Percentiles rank a stretch among this genome's conserved stretches.
phyloP scores from a whole-genome alignment of 148 eudicot species.

The Chenopodium quinoa region DNA sequence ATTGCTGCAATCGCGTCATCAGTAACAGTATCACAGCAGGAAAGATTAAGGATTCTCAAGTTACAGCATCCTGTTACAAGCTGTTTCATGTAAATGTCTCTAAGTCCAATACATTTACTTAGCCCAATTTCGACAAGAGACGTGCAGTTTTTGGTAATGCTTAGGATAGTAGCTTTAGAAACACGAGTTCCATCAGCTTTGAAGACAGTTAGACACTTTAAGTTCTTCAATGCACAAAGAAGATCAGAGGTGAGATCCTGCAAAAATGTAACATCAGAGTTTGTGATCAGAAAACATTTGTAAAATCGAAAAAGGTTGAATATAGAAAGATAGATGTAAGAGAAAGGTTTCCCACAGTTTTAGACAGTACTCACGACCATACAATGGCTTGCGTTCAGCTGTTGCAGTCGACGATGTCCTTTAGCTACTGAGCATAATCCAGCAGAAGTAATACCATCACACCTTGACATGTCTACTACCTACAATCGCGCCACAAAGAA shows the following conservation, averaged over 20 bases:
- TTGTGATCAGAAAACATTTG: background rate
- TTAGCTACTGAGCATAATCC: slow-evolving; percentile 45
- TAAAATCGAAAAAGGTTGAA: background rate
- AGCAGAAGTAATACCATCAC: slow-evolving; percentile 49
- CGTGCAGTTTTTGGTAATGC: slow-evolving; percentile 41
- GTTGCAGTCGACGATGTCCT: slow-evolving; percentile 46
- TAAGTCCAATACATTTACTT: slow-evolving; percentile 69
- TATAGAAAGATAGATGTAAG: background rate
- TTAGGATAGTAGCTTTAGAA: slow-evolving; percentile 37
- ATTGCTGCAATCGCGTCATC: slow-evolving; percentile 60
- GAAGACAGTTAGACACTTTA: slow-evolving; percentile 42
- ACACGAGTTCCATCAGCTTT: slow-evolving; percentile 67
- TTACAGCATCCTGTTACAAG: slow-evolving; percentile 46
- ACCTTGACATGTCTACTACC: slow-evolving; percentile 69
- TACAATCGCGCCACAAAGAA: slow-evolving; percentile 20
- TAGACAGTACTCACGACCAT: slow-evolving; percentile 61
- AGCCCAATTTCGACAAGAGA: slow-evolving; percentile 56
- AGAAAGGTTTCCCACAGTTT: slow-evolving; percentile 32
- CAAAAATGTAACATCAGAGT: background rate
- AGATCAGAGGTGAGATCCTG: slow-evolving; percentile 66
- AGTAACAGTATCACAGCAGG: slow-evolving; percentile 64
- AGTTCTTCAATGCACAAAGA: slow-evolving; percentile 35
- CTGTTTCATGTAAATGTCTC: slow-evolving; percentile 42
- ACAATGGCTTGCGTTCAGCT: slow-evolving; percentile 61
- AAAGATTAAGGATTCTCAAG: slow-evolving; percentile 53